Percentiles rank a stretch among this genome's conserved stretches.
phyloP scores from a whole-genome alignment of 768 basidiomycete species.

The Psilocybe azurescens region DNA sequence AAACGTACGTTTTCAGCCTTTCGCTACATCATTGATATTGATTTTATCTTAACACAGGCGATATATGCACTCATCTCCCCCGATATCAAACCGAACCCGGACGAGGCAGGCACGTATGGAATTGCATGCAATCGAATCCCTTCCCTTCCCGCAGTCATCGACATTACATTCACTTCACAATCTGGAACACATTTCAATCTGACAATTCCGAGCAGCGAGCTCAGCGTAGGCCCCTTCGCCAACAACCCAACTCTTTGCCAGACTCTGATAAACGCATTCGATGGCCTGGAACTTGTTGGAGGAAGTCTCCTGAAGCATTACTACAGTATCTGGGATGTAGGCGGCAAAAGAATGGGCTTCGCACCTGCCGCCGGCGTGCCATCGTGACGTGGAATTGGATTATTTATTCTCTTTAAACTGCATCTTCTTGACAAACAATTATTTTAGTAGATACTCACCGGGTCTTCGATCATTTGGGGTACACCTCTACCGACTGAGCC shows the following conservation, averaged over 20 bases:
- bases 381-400: constrained; percentile 10
- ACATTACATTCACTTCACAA: constrained; percentile 59
- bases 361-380: constrained; percentile 43
- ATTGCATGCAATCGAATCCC: constrained; percentile 53
- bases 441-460: too few species aligned
- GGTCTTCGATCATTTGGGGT: too few species aligned
- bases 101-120: constrained; percentile 61
- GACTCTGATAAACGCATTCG: constrained; percentile 64
- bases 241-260: constrained; percentile 55
- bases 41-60: constrained; percentile 36
- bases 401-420: too few species aligned
- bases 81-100: constrained; percentile 53
- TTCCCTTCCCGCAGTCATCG: constrained; percentile 54
- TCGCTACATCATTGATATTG: background rate
- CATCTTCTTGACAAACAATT: too few species aligned
- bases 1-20: constrained; percentile 35
- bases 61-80: constrained; percentile 65
- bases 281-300: constrained; percentile 55
- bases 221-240: constrained; percentile 62
- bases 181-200: constrained; percentile 54
- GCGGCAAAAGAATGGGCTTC: constrained; percentile 54
- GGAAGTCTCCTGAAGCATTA: constrained; percentile 65
- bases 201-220: constrained; percentile 60
- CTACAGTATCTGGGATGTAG: constrained; percentile 64
- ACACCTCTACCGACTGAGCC: too few species aligned